These are phyloP conservation scores for Candida khao-thaluensis DNA, from an alignment of 805 yeast genomes.

Conservation along the genomic window DNA sequence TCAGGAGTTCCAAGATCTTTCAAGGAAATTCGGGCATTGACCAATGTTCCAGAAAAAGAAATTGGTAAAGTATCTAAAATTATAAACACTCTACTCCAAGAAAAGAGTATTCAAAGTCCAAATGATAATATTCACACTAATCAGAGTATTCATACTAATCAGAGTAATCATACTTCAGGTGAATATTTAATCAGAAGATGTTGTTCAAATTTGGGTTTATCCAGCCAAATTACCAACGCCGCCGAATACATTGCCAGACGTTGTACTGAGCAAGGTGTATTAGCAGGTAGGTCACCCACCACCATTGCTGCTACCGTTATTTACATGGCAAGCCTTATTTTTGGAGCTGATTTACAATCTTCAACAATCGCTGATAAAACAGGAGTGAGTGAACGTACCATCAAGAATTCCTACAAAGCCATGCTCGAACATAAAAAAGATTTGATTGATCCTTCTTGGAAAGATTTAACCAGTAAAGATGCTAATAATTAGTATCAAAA, in stretches of 20 bases:
- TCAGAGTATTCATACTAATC: conserved; percentile 65
- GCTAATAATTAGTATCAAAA: conserved; percentile 1
- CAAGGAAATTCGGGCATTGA: conserved; percentile 92
- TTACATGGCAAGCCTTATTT: conserved; percentile 89
- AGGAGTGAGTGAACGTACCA: conserved; percentile 98
- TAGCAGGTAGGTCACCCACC: conserved; percentile 95
- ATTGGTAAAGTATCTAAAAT: conserved; percentile 88
- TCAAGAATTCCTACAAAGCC: conserved; percentile 84
- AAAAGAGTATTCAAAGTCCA: conserved; percentile 55
- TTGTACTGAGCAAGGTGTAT: conserved; percentile 86
- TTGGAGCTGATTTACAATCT: conserved; percentile 73
- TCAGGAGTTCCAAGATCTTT: conserved; percentile 93
- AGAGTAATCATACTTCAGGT: conserved; percentile 87
- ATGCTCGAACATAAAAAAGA: conserved; percentile 65
- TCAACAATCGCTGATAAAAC: conserved; percentile 84
- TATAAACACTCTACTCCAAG: conserved; percentile 59
- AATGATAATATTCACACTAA: conserved; percentile 37
- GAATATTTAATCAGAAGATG: conserved; percentile 93
- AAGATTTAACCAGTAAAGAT: conserved; percentile 8
- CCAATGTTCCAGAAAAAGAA: conserved; percentile 90
- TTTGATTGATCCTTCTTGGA: conserved; percentile 77
- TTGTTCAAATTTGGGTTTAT: conserved; percentile 90
- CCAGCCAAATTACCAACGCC: conserved; percentile 81
- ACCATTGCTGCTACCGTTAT: conserved; percentile 98
- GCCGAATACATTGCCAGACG: conserved; percentile 90